Base-by-base conservation (phyloP, 1,284 basidiomycete genomes). In the Pisolithus thermaeus region DNA sequence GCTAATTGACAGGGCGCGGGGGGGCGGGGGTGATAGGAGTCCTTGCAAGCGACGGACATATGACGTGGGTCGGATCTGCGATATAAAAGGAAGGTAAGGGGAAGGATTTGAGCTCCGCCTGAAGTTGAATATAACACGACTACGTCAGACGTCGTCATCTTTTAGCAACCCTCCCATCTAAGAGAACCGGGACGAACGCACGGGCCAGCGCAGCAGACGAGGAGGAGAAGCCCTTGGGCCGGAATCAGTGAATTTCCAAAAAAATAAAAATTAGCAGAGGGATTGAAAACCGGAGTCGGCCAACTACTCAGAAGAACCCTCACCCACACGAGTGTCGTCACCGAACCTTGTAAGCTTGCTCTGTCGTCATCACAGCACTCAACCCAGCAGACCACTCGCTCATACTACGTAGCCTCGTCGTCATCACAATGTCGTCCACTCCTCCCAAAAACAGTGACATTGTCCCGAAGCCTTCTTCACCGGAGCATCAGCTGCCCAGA, bases 101-200 rank as follows among this genome's bases (percentile, higher is more conserved):
- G 30, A 30, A 30, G 35, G 35, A 62, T 66, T 66, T 50, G 64
- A 69, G 49, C 64, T 66, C 64, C 64, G 64, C 66, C 56, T 69
- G 57, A 69, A 66, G 64, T 69, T 52, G 63, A 66, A 66, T 66
- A 67, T 70, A 67, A 69, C 68, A 62, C 68, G 65, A 68, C 68
- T 67, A 67, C 65, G 65, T 67, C 65, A 67, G 68, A 68, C 67
- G 59, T 70, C 65, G 65, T 67, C 65, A 67, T 67, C 55, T 56
- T 59, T 58, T 67, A 54, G 64, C 61, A 57, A 67, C 65, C 67
- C 64, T 30, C 30, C 66, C 54, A 54, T 64, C 52, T 39, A 51
- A 49, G 53, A 59, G 49, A 58, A 56, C 57, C 23, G 30, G 52
- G 49, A 52, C 52, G 56, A 55, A 56, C 63, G 60, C 66, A 68